A percentile compares a stretch with the other conserved stretches of the same genome.
Conservation (phyloP, 176 grass and related monocot species). For the Metroxylon sagu region DNA sequence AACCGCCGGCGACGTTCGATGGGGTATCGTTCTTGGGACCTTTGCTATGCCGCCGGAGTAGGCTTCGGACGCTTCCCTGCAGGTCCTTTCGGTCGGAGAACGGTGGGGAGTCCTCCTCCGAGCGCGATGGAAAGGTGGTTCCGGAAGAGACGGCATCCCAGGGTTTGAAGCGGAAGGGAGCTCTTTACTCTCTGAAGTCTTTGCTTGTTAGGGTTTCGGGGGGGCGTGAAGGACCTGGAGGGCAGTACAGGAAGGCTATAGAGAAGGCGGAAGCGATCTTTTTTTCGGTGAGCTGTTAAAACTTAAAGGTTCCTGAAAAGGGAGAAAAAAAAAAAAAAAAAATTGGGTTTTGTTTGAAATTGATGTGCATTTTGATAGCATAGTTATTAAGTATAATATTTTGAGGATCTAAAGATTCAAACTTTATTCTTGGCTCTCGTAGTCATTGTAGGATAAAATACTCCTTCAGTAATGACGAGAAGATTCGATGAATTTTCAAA, state of each 20-base stretch:
- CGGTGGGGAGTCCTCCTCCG: conserved; percentile 14
- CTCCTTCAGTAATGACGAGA: no score
- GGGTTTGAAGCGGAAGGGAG: conserved; percentile 50
- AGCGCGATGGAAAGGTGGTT: background rate
- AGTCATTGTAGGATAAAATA: no score
- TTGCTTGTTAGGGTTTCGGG: conserved; percentile 59
- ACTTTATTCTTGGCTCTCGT: no score
- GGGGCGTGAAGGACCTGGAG: conserved; percentile 38
- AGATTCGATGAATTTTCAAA: no score
- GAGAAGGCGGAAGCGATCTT: conserved; percentile 96
- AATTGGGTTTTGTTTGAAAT: background rate
- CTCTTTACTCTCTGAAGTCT: conserved; percentile 73
- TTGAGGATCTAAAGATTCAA: no score
- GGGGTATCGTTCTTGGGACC: conserved; percentile 21
- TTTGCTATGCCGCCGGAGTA: background rate
- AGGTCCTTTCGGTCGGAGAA: conserved; percentile 43
- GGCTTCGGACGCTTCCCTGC: conserved; percentile 12
- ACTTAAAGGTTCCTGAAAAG: background rate
- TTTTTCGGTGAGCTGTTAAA: conserved; percentile 63
- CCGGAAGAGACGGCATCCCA: conserved; percentile 16
- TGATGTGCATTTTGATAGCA: no score
- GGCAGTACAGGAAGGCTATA: conserved; percentile 54
- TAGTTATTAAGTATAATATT: no score
- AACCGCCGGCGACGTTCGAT: conserved; percentile 5
- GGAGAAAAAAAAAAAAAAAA: no score